These are phyloP conservation scores for Hura crepitans DNA, from an alignment of 441 rosid species.

Conservation along the genomic window DNA sequence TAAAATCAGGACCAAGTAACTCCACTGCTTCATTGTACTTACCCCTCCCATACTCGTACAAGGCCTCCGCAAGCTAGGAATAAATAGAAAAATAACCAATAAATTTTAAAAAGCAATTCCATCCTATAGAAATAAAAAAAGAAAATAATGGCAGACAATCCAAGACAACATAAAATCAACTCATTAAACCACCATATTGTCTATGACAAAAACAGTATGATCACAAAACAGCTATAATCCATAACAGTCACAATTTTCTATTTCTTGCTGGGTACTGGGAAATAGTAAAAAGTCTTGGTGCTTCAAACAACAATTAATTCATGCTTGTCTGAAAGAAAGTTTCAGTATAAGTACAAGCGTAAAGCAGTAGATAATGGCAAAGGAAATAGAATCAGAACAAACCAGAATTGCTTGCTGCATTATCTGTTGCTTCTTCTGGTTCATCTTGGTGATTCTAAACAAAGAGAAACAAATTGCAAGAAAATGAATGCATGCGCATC, in stretches of 20 bases:
- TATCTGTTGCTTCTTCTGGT: slow-evolving; percentile 64
- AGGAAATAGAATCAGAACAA: slow-evolving; percentile 27
- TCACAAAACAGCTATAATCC: not conserved
- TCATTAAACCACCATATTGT: not conserved
- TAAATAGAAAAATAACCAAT: not conserved
- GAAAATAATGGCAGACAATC: not conserved
- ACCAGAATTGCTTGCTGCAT: slow-evolving; percentile 69
- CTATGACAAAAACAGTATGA: not conserved
- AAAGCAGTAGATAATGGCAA: not conserved
- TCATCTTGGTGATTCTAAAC: slow-evolving; percentile 50
- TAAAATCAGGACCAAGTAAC: slow-evolving; percentile 61
- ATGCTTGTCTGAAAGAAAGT: not conserved
- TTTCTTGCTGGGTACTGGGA: too few species aligned
- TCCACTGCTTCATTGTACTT: slow-evolving; percentile 46
- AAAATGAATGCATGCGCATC: slow-evolving; percentile 12
- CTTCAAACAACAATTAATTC: not conserved
- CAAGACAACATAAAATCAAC: not conserved
- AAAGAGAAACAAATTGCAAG: slow-evolving; percentile 10
- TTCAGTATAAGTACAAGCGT: not conserved
- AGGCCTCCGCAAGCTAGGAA: slow-evolving; percentile 68
- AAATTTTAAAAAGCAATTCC: not conserved
- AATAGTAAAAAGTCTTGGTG: not conserved
- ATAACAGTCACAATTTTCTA: not conserved
- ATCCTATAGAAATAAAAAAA: not conserved
- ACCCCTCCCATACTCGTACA: slow-evolving; percentile 55